phyloP scores from a whole-genome alignment of 108 stramenopile species.

The Mayamaea pseudoterrestris region DNA sequence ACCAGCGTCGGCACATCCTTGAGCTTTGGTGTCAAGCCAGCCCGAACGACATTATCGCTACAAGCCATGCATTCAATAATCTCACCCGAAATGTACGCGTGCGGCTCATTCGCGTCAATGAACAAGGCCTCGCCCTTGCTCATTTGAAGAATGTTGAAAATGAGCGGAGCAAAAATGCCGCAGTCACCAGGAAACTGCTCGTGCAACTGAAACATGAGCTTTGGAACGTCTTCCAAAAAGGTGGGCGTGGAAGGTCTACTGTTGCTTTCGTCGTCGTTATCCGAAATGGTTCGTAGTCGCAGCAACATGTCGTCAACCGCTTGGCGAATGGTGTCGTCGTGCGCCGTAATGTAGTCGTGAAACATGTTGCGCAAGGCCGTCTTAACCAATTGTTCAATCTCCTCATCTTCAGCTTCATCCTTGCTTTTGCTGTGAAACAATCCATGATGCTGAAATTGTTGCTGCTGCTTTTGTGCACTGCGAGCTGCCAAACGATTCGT shows the following conservation, averaged over 20 bases:
- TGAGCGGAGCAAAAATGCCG: slow-evolving; percentile 82
- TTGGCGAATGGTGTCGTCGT: slow-evolving; percentile 22
- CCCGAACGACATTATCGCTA: slow-evolving; percentile 97
- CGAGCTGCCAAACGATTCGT: too few relatives aligned
- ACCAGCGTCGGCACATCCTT: slow-evolving; percentile 93
- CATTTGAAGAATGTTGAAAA: slow-evolving; percentile 73
- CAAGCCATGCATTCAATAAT: slow-evolving; percentile 98
- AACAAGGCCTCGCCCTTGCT: slow-evolving; percentile 82
- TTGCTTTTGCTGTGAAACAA: too few relatives aligned
- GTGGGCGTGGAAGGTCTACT: slow-evolving; percentile 23
- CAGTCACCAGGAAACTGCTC: slow-evolving; percentile 85
- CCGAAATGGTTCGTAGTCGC: slow-evolving; percentile 50
- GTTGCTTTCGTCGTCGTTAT: slow-evolving; percentile 50
- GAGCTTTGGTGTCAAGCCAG: slow-evolving; percentile 96
- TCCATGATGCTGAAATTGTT: too few relatives aligned
- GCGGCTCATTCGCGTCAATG: slow-evolving; percentile 87
- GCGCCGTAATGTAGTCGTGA: slow-evolving; percentile 70
- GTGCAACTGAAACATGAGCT: slow-evolving; percentile 62
- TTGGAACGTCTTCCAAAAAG: slow-evolving; percentile 36
- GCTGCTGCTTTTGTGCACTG: slow-evolving; percentile 13
- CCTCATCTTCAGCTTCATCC: slow-evolving; percentile 11
- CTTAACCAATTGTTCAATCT: slow-evolving; percentile 6
- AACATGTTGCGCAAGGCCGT: slow-evolving; percentile 67
- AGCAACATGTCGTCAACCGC: slow-evolving; percentile 47
- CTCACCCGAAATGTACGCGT: slow-evolving; percentile 93